Evolutionary conservation across 2,329 filamentous ascomycete genomes (phyloP), one percentile per base, ranked within the genome.

Genomic region (Aspergillus latus): DNA sequence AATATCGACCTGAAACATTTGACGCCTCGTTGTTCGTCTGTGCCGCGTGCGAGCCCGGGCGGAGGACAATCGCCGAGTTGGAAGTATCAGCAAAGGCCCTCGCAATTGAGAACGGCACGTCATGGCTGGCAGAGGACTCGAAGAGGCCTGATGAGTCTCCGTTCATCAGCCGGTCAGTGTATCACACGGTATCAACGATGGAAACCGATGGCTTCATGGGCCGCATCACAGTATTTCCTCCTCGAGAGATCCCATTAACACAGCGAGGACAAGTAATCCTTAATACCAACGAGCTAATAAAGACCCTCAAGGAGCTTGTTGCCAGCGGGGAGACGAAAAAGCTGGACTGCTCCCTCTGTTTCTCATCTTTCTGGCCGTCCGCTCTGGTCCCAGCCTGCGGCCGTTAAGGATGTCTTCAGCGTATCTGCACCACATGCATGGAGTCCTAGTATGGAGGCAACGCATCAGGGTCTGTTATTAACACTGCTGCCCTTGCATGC

Each of bases 371-470:
- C 54, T 67, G 69, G 34, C 74, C 76, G 56, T 60, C 55, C 2
- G 65, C 69, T 26, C 69, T 82, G 1, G 72, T 69, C 11, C 68
- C 67, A 0, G 76, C 79, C 2, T 82, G 80, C 55, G 77, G 78
- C n/a, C n/a, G n/a, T n/a, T n/a, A n/a, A n/a, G 78, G 77, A 0
- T 82, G 80, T 55, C 49, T 66, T 11, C 75, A 81, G 64, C 63
- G 65, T 4, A 72, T 82, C 51, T 82, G 79, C 63, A 60, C 59
- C 4, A 62, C 57, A 9, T 82, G 80, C 56, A 60, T 72, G 8
- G 57, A 64, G 15, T 64, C 60, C 2, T 82, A 80, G 80, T 81
- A 82, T 56, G 77, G 78, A 0, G 64, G 77, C 56, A 82, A 82
- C 61, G 49, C 43, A 0, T 65, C 70, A 0, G 79, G 79, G 1